A percentile compares a stretch with the other conserved stretches of the same genome.
phyloP scores from a whole-genome alignment of 371 early-diverging fungal genomes.

The Lichtheimia ramosa region DNA sequence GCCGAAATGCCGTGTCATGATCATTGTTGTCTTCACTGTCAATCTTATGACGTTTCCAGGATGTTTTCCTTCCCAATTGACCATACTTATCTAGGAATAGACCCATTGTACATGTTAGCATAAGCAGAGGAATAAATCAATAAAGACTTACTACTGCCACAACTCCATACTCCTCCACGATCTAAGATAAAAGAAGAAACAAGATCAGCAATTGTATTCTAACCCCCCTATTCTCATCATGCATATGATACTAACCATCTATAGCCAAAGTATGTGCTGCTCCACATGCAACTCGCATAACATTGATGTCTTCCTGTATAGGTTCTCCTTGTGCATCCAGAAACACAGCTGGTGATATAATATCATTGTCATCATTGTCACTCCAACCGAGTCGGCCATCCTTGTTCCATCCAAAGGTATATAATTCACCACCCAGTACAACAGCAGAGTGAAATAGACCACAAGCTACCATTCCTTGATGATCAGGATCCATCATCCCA shows the following conservation, averaged over 20 bases:
- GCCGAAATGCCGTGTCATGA: slow-evolving; percentile 20
- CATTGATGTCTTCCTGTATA: slow-evolving; percentile 19
- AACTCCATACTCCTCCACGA: slow-evolving; percentile 33
- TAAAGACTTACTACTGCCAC: slow-evolving; percentile 34
- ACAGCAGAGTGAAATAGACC: slow-evolving; percentile 44
- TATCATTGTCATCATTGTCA: slow-evolving; percentile 9
- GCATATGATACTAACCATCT: slow-evolving; percentile 21
- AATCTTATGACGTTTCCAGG: too few relatives aligned
- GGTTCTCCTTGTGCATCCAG: slow-evolving; percentile 16
- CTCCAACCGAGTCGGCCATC: slow-evolving; percentile 37
- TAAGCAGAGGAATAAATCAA: too few relatives aligned
- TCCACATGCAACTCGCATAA: slow-evolving; percentile 35
- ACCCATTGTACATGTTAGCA: too few relatives aligned
- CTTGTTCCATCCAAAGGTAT: slow-evolving; percentile 44
- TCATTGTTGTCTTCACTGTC: slow-evolving; percentile 7
- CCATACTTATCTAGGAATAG: slow-evolving; percentile 26
- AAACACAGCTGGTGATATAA: slow-evolving; percentile 20
- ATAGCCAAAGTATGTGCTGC: slow-evolving; percentile 38
- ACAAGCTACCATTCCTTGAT: slow-evolving; percentile 16
- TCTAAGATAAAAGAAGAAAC: slow-evolving; percentile 14
- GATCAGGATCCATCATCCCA: slow-evolving; percentile 14
- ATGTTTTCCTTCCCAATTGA: slow-evolving; percentile 16
- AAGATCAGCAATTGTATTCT: not conserved
- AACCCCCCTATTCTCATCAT: not conserved
- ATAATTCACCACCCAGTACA: slow-evolving; percentile 28